phyloP scores from a whole-genome alignment of 148 eudicot species.

The Chenopodium quinoa region DNA sequence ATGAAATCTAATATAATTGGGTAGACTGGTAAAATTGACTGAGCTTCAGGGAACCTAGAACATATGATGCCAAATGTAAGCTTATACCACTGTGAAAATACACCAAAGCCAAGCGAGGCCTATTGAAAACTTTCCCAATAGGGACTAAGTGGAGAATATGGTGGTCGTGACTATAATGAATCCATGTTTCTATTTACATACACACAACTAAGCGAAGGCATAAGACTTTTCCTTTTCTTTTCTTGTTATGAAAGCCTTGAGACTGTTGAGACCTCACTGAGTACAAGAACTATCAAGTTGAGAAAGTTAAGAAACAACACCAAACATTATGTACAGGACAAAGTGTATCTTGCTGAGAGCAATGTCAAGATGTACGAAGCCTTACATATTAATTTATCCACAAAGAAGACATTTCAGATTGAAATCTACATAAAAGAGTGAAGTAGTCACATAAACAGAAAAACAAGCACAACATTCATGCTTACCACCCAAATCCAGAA shows the following conservation, averaged over 20 bases:
- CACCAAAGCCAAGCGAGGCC: background rate
- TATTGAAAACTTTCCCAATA: background rate
- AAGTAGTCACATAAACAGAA: background rate
- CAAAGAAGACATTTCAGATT: background rate
- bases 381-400: background rate
- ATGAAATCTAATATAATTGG: too few relatives aligned
- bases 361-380: background rate
- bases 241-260: background rate
- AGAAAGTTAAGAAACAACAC: background rate
- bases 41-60: too few relatives aligned
- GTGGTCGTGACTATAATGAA: background rate
- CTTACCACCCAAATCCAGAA: slow-evolving; percentile 84
- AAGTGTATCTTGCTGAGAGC: background rate
- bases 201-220: background rate
- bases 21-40: too few relatives aligned
- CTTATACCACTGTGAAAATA: too few relatives aligned
- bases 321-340: background rate
- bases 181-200: background rate
- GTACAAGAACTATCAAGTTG: background rate
- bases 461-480: slow-evolving; percentile 13
- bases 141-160: background rate
- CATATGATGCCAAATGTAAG: too few relatives aligned
- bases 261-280: background rate
- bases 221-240: background rate
- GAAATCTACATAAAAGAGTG: background rate